Percentiles rank a stretch among this genome's conserved stretches.
Evolutionary conservation across 2,329 filamentous ascomycete species (phyloP).

Genomic region (Botryosphaeria dothidea): DNA sequence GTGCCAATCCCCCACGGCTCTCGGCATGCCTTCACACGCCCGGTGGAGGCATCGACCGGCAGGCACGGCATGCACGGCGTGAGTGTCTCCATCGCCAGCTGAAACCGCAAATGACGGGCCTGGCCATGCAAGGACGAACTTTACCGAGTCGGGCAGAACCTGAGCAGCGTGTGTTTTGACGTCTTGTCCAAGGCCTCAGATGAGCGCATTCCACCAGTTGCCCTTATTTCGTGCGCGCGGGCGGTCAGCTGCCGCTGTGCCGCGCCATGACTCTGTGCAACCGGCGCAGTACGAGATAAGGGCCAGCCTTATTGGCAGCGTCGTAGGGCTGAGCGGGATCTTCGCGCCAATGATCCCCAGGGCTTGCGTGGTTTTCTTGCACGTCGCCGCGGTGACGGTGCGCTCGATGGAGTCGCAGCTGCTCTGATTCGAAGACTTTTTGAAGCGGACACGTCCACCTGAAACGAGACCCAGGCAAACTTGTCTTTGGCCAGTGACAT

Average conservation of each 20-base stretch:
- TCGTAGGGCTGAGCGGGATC: slow-evolving; percentile 12
- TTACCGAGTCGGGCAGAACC: not conserved
- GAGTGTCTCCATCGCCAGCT: slow-evolving; percentile 8
- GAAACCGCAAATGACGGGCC: slow-evolving; percentile 2
- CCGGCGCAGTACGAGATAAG: slow-evolving; percentile 3
- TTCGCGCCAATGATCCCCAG: not conserved
- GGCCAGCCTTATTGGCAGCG: slow-evolving; percentile 8
- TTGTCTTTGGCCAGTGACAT: no score
- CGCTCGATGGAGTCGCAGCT: not conserved
- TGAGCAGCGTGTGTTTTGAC: not conserved
- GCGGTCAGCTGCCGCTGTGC: not conserved
- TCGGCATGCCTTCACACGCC: not conserved
- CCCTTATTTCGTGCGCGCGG: not conserved
- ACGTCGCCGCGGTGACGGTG: not conserved
- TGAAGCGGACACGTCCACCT: no score
- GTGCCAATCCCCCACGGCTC: not conserved
- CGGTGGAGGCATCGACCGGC: not conserved
- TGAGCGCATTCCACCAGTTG: not conserved
- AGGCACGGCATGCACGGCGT: slow-evolving; percentile 4
- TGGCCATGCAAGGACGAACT: slow-evolving; percentile 3
- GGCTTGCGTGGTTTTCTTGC: not conserved
- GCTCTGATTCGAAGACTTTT: no score
- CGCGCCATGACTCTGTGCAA: not conserved
- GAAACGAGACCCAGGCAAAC: no score
- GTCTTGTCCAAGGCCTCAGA: not conserved